Evolutionary conservation across 192 early-diverging fungal species (phyloP), one percentile per base, ranked within the genome.

Genomic region (Oehlia diaphana): DNA sequence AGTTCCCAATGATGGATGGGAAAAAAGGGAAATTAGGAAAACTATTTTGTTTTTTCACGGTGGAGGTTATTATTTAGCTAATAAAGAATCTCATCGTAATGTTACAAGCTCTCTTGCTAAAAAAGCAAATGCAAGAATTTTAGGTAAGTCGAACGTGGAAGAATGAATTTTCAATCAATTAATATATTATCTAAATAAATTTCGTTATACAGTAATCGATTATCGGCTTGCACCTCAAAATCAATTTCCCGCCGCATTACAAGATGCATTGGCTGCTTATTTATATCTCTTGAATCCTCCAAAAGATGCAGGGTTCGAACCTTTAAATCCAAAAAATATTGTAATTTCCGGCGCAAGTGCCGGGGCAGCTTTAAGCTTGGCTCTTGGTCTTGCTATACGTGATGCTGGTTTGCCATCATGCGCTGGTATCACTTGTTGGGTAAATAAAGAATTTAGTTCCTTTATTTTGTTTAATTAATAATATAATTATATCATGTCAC

Each of bases 291-390:
- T 37, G 0, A 37, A 37, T 37, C 37, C 37, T 5, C 5, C 37
- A 37, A 37, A 37, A 37, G 37, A 37, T 3, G 37, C 37, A 37
- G 3, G 37, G 3, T 37, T 37, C 5, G 37, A 37, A 37, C 37
- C 37, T 37, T 37, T 37, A 3, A 3, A 37, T 37, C 37, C 37
- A 37, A 37, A 37, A 0, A 83, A 92, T 72, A 88, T 94, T 77
- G 85, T 91, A 21, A 82, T 94, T 35, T 85, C 87, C 31, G 93
- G 93, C 1, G 93, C 93, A 66, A 91, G 91, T 71, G 90, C 93
- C 1, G 93, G 93, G 23, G 91, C 91, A 3, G 37, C 4, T 37
- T 37, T 37, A 37, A 37, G 37, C 37, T 37, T 37, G 37, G 37
- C 37, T 37, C 37, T 37, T 37, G 6, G 37, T 37, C 37, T 37